Percentiles rank a stretch among this genome's conserved stretches.
These are phyloP conservation scores for Neckera pumila DNA, from an alignment of 225 moss, liverwort and hornwort species.

Conservation along the genomic window DNA sequence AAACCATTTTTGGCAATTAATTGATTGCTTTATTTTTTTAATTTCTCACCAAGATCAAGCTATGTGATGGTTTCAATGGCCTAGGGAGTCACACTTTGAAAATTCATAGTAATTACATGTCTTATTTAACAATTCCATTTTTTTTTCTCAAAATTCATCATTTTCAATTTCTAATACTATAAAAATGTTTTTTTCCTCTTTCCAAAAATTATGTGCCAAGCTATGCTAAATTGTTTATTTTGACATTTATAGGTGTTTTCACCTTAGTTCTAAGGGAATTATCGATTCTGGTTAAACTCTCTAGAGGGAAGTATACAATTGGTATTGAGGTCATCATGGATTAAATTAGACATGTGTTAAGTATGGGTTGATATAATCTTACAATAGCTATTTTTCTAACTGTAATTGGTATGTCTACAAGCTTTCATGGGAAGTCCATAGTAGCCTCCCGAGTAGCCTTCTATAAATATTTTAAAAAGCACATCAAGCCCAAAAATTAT, in stretches of 20 bases:
- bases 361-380: too few relatives aligned
- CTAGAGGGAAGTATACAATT: too few relatives aligned
- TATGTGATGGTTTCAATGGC: not conserved
- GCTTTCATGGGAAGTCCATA: too few relatives aligned
- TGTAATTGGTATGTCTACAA: too few relatives aligned
- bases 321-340: too few relatives aligned
- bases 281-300: not conserved
- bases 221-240: not conserved
- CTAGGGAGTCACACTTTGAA: not conserved
- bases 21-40: not conserved
- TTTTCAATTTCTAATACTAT: not conserved
- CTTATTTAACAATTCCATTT: not conserved
- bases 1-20: not conserved
- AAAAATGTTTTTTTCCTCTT: not conserved
- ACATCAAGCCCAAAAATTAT: too few relatives aligned
- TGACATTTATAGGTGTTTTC: not conserved
- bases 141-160: too few relatives aligned
- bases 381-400: too few relatives aligned
- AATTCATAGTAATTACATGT: not conserved
- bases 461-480: too few relatives aligned
- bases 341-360: too few relatives aligned
- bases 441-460: fast-evolving
- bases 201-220: fast-evolving
- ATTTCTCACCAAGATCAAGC: not conserved
- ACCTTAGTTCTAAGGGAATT: too few relatives aligned